Evolutionary conservation across 1,284 basidiomycete species (phyloP).

Genomic region (Cystobasidium slooffiae): DNA sequence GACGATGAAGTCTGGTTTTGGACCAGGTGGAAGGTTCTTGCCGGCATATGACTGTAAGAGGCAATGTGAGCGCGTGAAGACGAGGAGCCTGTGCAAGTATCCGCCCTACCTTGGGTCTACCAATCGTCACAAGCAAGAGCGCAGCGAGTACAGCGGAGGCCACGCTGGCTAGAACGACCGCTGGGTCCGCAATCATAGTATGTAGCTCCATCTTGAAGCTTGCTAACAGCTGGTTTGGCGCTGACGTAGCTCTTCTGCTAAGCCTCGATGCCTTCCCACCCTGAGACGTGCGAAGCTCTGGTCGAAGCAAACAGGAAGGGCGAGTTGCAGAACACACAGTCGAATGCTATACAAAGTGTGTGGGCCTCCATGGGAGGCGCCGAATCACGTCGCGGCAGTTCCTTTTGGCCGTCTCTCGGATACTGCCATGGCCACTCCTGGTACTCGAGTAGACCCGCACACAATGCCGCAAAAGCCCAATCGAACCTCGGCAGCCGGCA

Average conservation of each 20-base stretch:
- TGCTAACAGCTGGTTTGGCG: background rate
- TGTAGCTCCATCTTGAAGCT: constrained; percentile 8
- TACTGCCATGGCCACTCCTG: too few relatives aligned
- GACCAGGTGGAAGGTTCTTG: constrained; percentile 39
- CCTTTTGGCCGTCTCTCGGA: too few relatives aligned
- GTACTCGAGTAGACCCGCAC: too few relatives aligned
- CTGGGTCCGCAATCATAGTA: background rate
- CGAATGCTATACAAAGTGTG: too few relatives aligned
- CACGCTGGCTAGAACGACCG: constrained; percentile 17
- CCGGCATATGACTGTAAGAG: constrained; percentile 7
- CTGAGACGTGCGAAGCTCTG: background rate
- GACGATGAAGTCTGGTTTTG: constrained; percentile 20
- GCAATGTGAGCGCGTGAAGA: background rate
- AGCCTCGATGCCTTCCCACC: too few relatives aligned
- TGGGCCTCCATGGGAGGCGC: too few relatives aligned
- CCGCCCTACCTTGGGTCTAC: constrained; percentile 13
- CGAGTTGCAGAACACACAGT: too few relatives aligned
- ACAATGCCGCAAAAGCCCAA: too few relatives aligned
- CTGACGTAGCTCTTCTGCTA: background rate
- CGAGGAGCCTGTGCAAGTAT: background rate
- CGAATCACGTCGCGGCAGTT: too few relatives aligned
- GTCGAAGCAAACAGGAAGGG: too few relatives aligned
- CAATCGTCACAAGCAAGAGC: constrained; percentile 3
- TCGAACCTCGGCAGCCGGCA: too few relatives aligned
- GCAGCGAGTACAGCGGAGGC: constrained; percentile 24